Evolutionary conservation across 306 rosid species (phyloP).

Genomic region (Hylodesmum podocarpum): DNA sequence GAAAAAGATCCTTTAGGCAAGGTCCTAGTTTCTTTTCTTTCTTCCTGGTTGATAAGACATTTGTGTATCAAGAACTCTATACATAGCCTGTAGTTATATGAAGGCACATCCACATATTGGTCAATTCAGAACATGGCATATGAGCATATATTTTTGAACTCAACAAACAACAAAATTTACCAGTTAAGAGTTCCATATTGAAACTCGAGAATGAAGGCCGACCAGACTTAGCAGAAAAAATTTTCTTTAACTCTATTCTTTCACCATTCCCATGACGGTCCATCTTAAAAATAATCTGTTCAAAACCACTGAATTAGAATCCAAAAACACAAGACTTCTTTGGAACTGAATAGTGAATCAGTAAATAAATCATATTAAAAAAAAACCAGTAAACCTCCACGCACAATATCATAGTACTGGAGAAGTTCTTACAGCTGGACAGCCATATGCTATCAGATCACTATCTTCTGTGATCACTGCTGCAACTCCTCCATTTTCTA

Average conservation of each 20-base stretch:
- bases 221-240: conserved; percentile 49
- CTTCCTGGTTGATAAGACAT: background rate
- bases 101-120: conserved; percentile 1
- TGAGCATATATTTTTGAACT: background rate
- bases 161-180: conserved; percentile 44
- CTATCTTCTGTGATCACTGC: conserved; percentile 80
- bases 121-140: background rate
- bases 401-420: conserved; percentile 42
- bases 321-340: conserved; percentile 17
- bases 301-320: conserved; percentile 37
- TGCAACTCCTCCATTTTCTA: conserved; percentile 63
- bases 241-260: conserved; percentile 58
- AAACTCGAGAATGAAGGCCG: conserved; percentile 73
- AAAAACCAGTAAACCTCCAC: conserved; percentile 40
- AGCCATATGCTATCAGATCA: conserved; percentile 76
- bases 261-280: conserved; percentile 87
- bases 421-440: conserved; percentile 84
- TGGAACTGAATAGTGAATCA: conserved; percentile 13
- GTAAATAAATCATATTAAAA: conserved; percentile 17
- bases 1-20: background rate
- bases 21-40: background rate
- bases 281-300: conserved; percentile 86
- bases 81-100: background rate
- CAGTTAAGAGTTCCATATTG: conserved; percentile 64
- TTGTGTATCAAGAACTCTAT: background rate